Evolutionary conservation across 1,284 basidiomycete species (phyloP), one percentile per base, ranked within the genome.

Genomic region (Cryptococcus jaspeensis): DNA sequence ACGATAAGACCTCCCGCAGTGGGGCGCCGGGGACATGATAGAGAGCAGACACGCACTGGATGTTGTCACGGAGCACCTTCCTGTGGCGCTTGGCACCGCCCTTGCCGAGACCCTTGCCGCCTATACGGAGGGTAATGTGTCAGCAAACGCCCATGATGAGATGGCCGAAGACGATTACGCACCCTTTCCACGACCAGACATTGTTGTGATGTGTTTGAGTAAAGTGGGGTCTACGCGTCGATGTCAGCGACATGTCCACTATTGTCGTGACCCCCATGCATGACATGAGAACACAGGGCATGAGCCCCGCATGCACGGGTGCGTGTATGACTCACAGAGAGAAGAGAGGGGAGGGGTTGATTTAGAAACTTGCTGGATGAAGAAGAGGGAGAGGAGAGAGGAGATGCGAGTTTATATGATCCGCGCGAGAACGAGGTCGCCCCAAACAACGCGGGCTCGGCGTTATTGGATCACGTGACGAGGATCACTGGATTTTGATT

Each of bases 61-160:
- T 90, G 83, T 89, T 90, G 80, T 90, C 88, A 72, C 87, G 85
- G 66, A 88, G 80, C 74, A 88, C 81, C 80, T 89, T 89, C 76
- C 88, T 85, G 82, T 90, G 88, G 81, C 89, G 87, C 85, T 91
- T 91, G 67, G 89, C 89, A 78, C 88, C 88, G 76, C 88, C 89
- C 85, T 88, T 89, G 73, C 86, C 88, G 77, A 89, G 85, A 75
- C 87, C 87, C 82, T 87, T 82, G 69, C 85, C 85, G 79, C 84
- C 61, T 56, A 32, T 9, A 32, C 5, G 28, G 28, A 5, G 28
- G 9, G 9, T 32, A 9, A 4, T 32, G 28, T 9, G 28, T 32
- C 5, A 32, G 28, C 28, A n/a, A n/a, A n/a, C n/a, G n/a, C n/a
- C n/a, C n/a, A n/a, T n/a, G n/a, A n/a, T 32, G 28, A 32, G 28